Evolutionary conservation across 495 filamentous ascomycete genomes (phyloP), one percentile per base, ranked within the genome.

Genomic region (Podospora conica): DNA sequence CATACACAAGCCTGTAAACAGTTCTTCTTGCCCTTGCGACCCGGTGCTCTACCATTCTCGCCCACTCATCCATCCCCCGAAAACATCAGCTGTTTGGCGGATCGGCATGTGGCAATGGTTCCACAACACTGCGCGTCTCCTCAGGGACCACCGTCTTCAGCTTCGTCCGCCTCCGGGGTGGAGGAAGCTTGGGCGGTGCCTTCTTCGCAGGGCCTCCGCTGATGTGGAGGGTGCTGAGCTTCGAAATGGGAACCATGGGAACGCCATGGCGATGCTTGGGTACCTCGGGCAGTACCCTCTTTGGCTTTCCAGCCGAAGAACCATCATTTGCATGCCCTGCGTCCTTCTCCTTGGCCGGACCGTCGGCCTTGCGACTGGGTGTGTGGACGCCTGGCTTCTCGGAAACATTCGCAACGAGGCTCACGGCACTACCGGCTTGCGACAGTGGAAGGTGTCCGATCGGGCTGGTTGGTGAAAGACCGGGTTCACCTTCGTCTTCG

Each of bases 331-430:
- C 60, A 12, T 70, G 62, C 0, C 53, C 21, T 18, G 15, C 33
- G 9, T 65, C 60, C 20, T 65, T 74, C 27, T 10, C 27, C 33
- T 72, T 73, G 18, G 21, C 29, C 6, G 58, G 66, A 2, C 68
- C 25, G n/a, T 80, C 81, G 3, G 71, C 74, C 65, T 80, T 88
- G 61, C 86, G 81, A 73, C 90, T 95, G 10, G 91, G 91, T 21
- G 92, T 93, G 71, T 93, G 85, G 54, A 96, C 85, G 2, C 93
- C 93, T 1, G 92, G 93, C 71, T 90, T 93, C 72, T 93, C 92
- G 67, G 83, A 90, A 60, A 92, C 89, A 2, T 85, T 82, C 15
- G 92, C 92, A 29, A 90, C 80, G 22, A 96, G 87, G 71, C 89
- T 92, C 60, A 91, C 78, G 64, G 75, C 83, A 74, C 79, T 87